phyloP scores from a whole-genome alignment of 2,329 filamentous ascomycete species.

The Stromatinia cepivora region DNA sequence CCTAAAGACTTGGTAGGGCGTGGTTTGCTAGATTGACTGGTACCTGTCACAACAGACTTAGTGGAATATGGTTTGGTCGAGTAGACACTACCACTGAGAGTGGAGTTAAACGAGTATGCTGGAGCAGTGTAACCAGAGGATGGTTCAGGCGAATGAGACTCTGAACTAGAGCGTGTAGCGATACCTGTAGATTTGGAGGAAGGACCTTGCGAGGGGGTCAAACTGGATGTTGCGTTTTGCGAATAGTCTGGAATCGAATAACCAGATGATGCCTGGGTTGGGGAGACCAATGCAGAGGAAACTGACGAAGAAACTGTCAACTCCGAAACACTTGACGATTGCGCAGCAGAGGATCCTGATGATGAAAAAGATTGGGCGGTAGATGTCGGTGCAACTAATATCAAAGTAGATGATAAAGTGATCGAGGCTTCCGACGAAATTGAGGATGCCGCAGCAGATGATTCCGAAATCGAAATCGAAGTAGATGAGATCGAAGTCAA shows the following conservation, averaged over 20 bases:
- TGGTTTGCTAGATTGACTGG: not conserved
- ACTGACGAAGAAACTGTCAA: not conserved
- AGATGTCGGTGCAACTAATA: not conserved
- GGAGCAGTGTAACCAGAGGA: conserved; percentile 19
- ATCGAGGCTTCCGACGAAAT: not conserved
- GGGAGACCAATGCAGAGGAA: not conserved
- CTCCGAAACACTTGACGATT: not conserved
- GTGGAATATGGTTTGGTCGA: not conserved
- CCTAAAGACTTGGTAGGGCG: not conserved
- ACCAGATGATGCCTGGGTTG: not conserved
- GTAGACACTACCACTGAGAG: not conserved
- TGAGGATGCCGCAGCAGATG: not conserved
- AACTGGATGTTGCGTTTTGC: not conserved
- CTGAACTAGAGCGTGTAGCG: not conserved
- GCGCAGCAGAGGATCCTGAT: not conserved
- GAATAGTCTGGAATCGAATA: not conserved
- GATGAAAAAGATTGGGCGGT: not conserved
- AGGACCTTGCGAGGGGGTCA: not conserved
- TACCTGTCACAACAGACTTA: not conserved
- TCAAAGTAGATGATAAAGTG: not conserved
- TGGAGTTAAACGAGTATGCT: not conserved
- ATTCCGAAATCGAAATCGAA: not conserved
- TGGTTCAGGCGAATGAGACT: not conserved
- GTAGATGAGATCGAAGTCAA: not conserved
- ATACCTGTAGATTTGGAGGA: not conserved